Evolutionary conservation across 106 monocot genomes (phyloP).

Genomic region (Dactylorhiza incarnata): DNA sequence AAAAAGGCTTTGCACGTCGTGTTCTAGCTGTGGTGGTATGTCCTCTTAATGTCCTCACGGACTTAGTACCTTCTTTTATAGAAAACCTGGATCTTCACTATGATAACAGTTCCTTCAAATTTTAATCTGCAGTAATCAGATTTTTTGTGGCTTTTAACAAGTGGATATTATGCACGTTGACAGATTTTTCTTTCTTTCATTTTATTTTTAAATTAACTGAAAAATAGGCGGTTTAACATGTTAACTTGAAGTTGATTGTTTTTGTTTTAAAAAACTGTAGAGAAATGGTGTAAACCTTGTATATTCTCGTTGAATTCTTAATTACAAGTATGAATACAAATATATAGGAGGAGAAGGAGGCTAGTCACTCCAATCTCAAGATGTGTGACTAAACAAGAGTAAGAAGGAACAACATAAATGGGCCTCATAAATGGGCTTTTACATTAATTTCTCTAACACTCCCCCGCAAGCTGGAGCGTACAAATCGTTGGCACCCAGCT

Average conservation of each 20-base stretch:
- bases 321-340: no score
- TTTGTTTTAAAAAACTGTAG: background rate
- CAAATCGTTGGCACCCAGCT: no score
- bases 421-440: no score
- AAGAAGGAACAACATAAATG: no score
- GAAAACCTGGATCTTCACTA: background rate
- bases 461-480: no score
- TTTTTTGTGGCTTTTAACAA: background rate
- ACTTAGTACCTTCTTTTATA: background rate
- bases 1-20: slow-evolving; percentile 75
- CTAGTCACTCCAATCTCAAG: no score
- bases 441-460: no score
- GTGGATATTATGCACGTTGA: background rate
- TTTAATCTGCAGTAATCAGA: background rate
- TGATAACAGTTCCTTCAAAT: background rate
- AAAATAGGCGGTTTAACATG: background rate
- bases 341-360: no score
- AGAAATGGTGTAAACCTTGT: no score
- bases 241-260: background rate
- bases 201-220: background rate
- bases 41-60: background rate
- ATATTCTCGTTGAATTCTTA: no score
- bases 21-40: slow-evolving; percentile 76
- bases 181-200: background rate
- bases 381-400: no score